A percentile compares a stretch with the other conserved stretches of the same genome.
These are phyloP conservation scores for Acanthamoeba castellanii DNA, from an alignment of 208 protist species.

Conservation along the genomic window DNA sequence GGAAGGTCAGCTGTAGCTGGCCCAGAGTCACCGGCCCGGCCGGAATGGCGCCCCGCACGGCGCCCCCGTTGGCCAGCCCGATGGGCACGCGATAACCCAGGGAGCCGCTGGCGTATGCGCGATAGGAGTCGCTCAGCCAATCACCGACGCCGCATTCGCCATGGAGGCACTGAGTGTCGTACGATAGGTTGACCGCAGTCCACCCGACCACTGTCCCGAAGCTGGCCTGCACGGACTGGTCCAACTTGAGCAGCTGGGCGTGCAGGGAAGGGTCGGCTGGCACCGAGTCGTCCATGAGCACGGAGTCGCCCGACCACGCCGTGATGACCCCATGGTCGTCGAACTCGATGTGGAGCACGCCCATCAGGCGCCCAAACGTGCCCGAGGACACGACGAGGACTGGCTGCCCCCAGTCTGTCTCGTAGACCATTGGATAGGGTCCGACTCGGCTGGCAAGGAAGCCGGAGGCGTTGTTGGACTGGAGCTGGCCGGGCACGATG, in stretches of 20 bases:
- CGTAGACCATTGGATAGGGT: not conserved
- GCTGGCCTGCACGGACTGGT: constrained; percentile 31
- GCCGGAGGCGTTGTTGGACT: not conserved
- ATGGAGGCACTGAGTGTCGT: not conserved
- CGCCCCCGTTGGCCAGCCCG: not conserved
- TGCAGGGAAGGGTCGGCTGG: not conserved
- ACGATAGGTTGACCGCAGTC: not conserved
- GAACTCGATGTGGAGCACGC: constrained; percentile 31
- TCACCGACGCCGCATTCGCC: not conserved
- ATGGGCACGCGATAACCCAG: not conserved
- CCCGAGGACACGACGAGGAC: constrained; percentile 41
- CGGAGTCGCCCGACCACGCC: constrained; percentile 15
- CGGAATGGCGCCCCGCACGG: not conserved
- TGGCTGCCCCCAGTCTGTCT: constrained; percentile 1
- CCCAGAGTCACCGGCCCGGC: constrained; percentile 20
- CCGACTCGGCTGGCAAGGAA: not conserved
- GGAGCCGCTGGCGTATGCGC: constrained; percentile 3
- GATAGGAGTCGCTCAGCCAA: constrained; percentile 26
- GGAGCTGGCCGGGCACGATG: constrained; percentile 58
- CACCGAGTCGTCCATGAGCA: constrained; percentile 49
- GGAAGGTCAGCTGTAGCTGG: not conserved
- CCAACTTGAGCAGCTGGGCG: not conserved
- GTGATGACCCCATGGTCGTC: constrained; percentile 52
- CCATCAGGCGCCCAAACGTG: constrained; percentile 43
- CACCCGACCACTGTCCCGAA: not conserved